A percentile compares a stretch with the other conserved stretches of the same genome.
Conservation (phyloP, 306 rosid species). For the Begonia loranthoides region DNA sequence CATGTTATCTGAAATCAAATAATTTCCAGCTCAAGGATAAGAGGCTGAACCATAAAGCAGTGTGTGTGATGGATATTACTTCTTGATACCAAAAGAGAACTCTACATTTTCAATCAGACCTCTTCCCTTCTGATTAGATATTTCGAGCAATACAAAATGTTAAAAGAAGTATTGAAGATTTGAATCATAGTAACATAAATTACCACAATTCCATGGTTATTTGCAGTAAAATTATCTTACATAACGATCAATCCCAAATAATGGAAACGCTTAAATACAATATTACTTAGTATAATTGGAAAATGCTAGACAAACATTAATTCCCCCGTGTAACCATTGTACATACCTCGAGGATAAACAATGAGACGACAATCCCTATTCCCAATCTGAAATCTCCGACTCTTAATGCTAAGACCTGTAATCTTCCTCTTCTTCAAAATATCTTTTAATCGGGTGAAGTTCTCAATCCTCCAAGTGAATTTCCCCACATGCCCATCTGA, state of each 20-base stretch:
- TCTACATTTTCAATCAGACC: conserved; percentile 11
- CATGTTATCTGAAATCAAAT: conserved; percentile 9
- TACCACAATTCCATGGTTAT: no score
- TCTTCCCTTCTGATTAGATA: neutral
- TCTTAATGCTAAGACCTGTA: conserved; percentile 94
- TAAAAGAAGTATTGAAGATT: no score
- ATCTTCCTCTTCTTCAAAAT: conserved; percentile 92
- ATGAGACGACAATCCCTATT: conserved; percentile 95
- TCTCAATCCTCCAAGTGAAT: conserved; percentile 93
- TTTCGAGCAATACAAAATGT: no score
- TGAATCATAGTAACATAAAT: no score
- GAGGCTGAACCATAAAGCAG: conserved; percentile 14
- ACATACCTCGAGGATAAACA: conserved; percentile 93
- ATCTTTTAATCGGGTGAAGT: conserved; percentile 91
- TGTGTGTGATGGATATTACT: conserved; percentile 14
- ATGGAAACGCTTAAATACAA: no score
- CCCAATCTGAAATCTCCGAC: conserved; percentile 96
- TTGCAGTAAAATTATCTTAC: no score
- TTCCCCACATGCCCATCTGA: conserved; percentile 92
- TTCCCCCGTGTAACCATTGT: conserved; percentile 7
- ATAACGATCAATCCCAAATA: no score
- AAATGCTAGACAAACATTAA: no score
- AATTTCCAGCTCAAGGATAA: conserved; percentile 11
- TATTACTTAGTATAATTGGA: no score
- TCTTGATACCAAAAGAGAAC: conserved; percentile 22